phyloP scores from a whole-genome alignment of 208 protist genomes.

The Trypanosoma scelopori region DNA sequence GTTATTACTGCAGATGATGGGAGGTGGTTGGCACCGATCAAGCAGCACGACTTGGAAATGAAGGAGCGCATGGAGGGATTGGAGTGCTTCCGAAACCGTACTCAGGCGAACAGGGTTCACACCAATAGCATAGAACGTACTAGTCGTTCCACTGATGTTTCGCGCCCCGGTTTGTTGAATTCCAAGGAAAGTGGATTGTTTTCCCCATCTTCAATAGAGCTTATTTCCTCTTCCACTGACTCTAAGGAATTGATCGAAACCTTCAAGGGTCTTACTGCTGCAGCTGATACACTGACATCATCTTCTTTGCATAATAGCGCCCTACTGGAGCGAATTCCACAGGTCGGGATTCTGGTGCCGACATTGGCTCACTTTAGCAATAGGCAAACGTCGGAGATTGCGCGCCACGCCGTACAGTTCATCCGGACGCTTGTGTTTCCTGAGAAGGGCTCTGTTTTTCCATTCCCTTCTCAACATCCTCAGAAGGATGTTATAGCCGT shows the following conservation, averaged over 20 bases:
- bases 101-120: constrained; percentile 17
- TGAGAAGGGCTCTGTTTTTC: constrained; percentile 56
- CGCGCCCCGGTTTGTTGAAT: constrained; percentile 3
- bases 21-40: constrained; percentile 63
- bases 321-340: constrained; percentile 40
- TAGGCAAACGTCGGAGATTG: constrained; percentile 33
- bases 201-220: constrained; percentile 16
- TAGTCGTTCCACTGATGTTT: background rate
- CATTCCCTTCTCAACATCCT: constrained; percentile 80
- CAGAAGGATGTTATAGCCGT: constrained; percentile 28
- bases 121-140: constrained; percentile 2
- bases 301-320: constrained; percentile 21
- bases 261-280: constrained; percentile 29
- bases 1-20: constrained; percentile 64
- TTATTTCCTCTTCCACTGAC: constrained; percentile 26
- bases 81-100: constrained; percentile 48
- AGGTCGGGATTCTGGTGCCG: constrained; percentile 34
- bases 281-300: constrained; percentile 29
- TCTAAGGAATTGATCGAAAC: constrained; percentile 25
- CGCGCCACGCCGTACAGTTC: constrained; percentile 43
- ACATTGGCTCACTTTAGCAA: constrained; percentile 41
- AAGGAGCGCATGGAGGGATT: constrained; percentile 78
- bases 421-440: constrained; percentile 67
- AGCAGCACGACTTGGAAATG: constrained; percentile 73
- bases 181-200: constrained; percentile 26